Evolutionary conservation across 2,329 filamentous ascomycete genomes (phyloP).

Genomic region (Colletotrichum musae): DNA sequence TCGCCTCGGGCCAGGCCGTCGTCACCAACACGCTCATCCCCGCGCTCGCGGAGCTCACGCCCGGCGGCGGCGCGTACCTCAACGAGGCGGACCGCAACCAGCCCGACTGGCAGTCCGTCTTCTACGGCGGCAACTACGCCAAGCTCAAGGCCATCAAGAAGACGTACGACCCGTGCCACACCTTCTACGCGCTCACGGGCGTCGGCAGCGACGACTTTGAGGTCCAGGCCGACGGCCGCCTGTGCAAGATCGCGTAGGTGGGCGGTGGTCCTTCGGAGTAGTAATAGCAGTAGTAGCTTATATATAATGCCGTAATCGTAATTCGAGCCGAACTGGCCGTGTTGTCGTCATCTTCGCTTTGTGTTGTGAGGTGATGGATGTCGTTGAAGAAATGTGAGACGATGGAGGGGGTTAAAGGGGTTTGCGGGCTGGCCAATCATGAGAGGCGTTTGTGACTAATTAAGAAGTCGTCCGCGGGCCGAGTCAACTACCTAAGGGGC

Average conservation of each 20-base stretch:
- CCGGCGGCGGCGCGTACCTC: slow-evolving; percentile 61
- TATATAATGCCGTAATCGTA: neutral
- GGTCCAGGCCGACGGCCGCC: slow-evolving; percentile 45
- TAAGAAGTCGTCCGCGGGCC: neutral
- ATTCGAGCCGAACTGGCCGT: neutral
- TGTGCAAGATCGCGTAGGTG: slow-evolving; percentile 34
- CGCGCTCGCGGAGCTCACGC: slow-evolving; percentile 45
- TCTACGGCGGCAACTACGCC: slow-evolving; percentile 63
- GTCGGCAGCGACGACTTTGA: slow-evolving; percentile 68
- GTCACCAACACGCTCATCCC: slow-evolving; percentile 33
- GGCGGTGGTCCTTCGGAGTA: neutral
- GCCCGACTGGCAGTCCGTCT: slow-evolving; percentile 58
- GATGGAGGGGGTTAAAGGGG: neutral
- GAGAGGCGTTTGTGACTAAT: neutral
- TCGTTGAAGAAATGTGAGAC: neutral
- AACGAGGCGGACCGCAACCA: slow-evolving; percentile 67
- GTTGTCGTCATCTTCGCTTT: too few relatives aligned
- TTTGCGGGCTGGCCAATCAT: neutral
- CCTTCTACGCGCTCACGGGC: slow-evolving; percentile 64
- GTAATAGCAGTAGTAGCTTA: neutral
- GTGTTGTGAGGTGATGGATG: neutral
- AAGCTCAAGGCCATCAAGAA: slow-evolving; percentile 61
- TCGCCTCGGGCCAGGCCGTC: slow-evolving; percentile 17
- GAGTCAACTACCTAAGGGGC: neutral
- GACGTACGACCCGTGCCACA: slow-evolving; percentile 59